Percentiles rank a stretch among this genome's conserved stretches.
phyloP scores from a whole-genome alignment of 257 asterid species.

The Leonotis leonurus region DNA sequence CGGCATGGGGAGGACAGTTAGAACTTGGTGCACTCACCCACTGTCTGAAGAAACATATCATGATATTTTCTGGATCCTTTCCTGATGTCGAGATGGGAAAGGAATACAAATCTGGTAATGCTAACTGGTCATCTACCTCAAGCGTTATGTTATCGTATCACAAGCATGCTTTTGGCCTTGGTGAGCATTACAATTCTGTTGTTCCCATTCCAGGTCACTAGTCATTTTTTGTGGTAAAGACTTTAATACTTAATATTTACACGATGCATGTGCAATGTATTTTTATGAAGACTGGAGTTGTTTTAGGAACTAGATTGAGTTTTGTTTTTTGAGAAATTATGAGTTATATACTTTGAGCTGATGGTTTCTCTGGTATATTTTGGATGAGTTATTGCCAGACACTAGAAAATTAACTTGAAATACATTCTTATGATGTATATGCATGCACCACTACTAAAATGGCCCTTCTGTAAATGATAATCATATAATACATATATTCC shows the following conservation, averaged over 20 bases:
- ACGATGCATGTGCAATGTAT: constrained; percentile 4
- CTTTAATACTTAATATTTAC: neutral
- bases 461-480: neutral
- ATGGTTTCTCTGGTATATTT: neutral
- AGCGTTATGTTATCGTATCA: constrained; percentile 80
- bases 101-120: constrained; percentile 57
- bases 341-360: neutral
- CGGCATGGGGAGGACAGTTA: constrained; percentile 97
- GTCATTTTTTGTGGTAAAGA: neutral
- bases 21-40: constrained; percentile 93
- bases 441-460: neutral
- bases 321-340: neutral
- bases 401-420: too few species aligned
- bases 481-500: too few species aligned
- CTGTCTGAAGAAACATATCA: constrained; percentile 74
- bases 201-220: constrained; percentile 37
- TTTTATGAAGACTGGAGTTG: neutral
- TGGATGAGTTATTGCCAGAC: too few species aligned
- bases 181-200: constrained; percentile 94
- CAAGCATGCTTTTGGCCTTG: constrained; percentile 90
- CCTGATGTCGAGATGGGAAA: constrained; percentile 99
- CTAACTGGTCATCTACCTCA: constrained; percentile 21
- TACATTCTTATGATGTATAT: too few species aligned
- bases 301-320: neutral
- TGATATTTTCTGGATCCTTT: constrained; percentile 80